phyloP scores from a whole-genome alignment of 164 flowering plant species.

The Liriodendron chinense region DNA sequence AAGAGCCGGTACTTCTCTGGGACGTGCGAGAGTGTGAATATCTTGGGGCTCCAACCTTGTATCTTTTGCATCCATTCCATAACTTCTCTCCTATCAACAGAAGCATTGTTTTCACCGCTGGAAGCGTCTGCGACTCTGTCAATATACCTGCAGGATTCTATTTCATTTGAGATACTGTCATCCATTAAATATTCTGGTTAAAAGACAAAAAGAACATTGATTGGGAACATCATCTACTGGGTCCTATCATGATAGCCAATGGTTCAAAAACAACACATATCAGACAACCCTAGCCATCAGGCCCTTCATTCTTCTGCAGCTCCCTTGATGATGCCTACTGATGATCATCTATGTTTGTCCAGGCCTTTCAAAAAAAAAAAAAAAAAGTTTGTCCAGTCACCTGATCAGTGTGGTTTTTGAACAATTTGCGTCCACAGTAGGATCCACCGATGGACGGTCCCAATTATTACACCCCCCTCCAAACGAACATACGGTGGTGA shows the following conservation, averaged over 20 bases:
- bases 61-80: conserved; percentile 86
- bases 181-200: not conserved
- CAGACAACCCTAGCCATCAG: not conserved
- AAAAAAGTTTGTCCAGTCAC: not conserved
- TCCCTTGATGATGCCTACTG: not conserved
- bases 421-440: no score
- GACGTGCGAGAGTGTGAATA: conserved; percentile 70
- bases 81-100: conserved; percentile 38
- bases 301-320: not conserved
- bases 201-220: not conserved
- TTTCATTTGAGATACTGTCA: not conserved
- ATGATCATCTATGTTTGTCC: not conserved
- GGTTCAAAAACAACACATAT: not conserved
- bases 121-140: conserved; percentile 71
- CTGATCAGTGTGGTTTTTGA: not conserved
- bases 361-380: not conserved
- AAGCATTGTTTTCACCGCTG: conserved; percentile 25
- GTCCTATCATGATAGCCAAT: not conserved
- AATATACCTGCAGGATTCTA: conserved; percentile 54
- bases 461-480: no score
- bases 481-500: no score
- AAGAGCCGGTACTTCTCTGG: conserved; percentile 57
- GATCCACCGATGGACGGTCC: no score
- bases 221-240: no score
- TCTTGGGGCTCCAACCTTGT: conserved; percentile 76